Evolutionary conservation across 176 grass and related monocot genomes (phyloP).

Genomic region (Triticum aestivum): DNA sequence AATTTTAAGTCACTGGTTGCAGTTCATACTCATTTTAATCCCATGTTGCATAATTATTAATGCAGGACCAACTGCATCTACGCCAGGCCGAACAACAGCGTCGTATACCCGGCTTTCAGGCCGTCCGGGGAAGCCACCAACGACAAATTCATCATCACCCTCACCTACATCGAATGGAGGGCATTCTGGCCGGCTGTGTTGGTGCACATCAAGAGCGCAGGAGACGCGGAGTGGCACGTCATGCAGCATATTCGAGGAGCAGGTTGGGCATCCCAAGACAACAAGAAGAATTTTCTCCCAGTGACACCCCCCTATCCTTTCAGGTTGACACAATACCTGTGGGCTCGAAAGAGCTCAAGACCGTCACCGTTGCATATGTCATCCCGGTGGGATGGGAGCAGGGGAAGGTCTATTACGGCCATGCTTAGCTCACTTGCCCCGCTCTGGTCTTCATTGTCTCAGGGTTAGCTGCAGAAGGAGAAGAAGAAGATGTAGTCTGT

Average conservation of each 20-base stretch:
- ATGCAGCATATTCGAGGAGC: neutral
- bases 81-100: neutral
- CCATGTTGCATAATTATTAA: neutral
- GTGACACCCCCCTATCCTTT: neutral
- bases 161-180: neutral
- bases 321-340: too few species aligned
- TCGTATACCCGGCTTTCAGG: neutral
- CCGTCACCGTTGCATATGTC: too few species aligned
- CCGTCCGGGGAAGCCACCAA: neutral
- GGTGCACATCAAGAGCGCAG: neutral
- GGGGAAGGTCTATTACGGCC: too few species aligned
- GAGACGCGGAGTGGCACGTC: neutral
- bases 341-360: too few species aligned
- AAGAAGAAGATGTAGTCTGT: too few species aligned
- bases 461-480: too few species aligned
- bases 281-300: neutral
- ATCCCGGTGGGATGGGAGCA: too few species aligned
- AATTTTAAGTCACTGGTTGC: neutral
- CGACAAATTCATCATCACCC: neutral
- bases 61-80: neutral
- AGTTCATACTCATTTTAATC: neutral
- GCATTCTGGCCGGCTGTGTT: neutral
- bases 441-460: too few species aligned
- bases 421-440: too few species aligned
- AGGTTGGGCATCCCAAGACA: neutral